Conservation (phyloP, 1,139 yeast genomes). For the Yamadazyma buinensis region DNA sequence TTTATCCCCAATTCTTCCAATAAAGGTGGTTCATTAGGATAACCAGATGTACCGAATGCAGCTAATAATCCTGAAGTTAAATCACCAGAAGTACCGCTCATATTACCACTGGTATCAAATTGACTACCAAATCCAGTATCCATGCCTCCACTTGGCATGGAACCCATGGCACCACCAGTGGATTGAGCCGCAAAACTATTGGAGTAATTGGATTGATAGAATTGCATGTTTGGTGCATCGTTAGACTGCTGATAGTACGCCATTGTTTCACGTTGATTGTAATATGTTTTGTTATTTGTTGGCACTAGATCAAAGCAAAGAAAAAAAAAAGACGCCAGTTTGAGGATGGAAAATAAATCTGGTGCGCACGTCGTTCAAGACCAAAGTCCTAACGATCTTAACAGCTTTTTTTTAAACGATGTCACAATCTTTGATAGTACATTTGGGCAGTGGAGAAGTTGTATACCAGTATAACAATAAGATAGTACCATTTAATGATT, state of each 20-base stretch:
- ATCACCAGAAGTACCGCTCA: slow-evolving; percentile 36
- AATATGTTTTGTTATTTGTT: too few species aligned
- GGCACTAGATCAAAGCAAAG: too few species aligned
- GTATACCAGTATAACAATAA: slow-evolving; percentile 37
- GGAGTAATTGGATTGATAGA: slow-evolving; percentile 41
- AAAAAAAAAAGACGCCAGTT: too few species aligned
- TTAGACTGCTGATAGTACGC: slow-evolving; percentile 36
- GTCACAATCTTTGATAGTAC: slow-evolving; percentile 36
- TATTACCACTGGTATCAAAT: slow-evolving; percentile 43
- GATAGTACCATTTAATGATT: slow-evolving; percentile 40
- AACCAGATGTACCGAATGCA: slow-evolving; percentile 91
- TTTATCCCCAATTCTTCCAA: slow-evolving; percentile 92
- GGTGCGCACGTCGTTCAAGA: too few species aligned
- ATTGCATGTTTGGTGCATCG: slow-evolving; percentile 39
- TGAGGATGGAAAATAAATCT: too few species aligned
- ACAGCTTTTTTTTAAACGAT: slow-evolving; percentile 11
- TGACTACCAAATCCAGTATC: slow-evolving; percentile 35
- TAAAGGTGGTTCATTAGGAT: slow-evolving; percentile 89
- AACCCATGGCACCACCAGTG: slow-evolving; percentile 1
- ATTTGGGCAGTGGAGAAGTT: slow-evolving; percentile 35
- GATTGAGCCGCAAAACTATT: slow-evolving; percentile 23
- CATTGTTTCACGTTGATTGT: too few species aligned
- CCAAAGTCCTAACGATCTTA: too few species aligned
- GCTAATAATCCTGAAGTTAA: slow-evolving; percentile 78
- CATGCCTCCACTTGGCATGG: slow-evolving; percentile 29